Conservation (phyloP, 2,329 filamentous ascomycete genomes). For the Xylaria sp. region DNA sequence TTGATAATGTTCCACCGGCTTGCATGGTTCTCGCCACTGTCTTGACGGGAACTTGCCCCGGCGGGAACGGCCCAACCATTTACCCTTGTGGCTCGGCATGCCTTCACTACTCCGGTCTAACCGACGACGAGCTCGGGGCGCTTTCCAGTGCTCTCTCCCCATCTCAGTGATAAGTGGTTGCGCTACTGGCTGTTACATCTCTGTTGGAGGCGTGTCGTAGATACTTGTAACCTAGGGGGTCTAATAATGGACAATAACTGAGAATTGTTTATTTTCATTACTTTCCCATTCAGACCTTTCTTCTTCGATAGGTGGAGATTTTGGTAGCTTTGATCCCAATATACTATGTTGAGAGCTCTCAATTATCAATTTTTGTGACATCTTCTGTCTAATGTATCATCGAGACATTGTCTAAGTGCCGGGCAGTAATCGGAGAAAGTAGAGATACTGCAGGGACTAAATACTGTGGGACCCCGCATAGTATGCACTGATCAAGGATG, state of each 20-base stretch:
- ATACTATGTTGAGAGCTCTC: no score
- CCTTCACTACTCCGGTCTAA: conserved; percentile 38
- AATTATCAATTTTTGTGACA: no score
- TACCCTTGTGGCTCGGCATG: conserved; percentile 41
- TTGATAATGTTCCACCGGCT: conserved; percentile 35
- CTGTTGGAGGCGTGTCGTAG: not conserved
- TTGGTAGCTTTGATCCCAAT: no score
- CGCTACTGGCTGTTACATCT: not conserved
- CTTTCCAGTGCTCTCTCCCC: conserved; percentile 1
- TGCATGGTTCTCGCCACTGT: conserved; percentile 45
- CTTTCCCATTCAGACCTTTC: no score
- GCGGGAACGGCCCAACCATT: conserved; percentile 34
- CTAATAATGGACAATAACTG: not conserved
- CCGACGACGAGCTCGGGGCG: conserved; percentile 31
- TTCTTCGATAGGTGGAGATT: no score
- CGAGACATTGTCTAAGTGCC: no score
- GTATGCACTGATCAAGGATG: not conserved
- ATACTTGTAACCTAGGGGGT: not conserved
- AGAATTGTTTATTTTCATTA: no score
- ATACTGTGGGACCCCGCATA: not conserved
- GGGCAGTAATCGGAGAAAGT: no score
- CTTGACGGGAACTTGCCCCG: conserved; percentile 32
- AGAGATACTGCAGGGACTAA: not conserved
- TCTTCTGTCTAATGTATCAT: no score
- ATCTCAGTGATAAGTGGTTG: not conserved